Evolutionary conservation across 129 eudicot genomes (phyloP), one percentile per base, ranked within the genome.

Genomic region (Centaurea solstitialis): DNA sequence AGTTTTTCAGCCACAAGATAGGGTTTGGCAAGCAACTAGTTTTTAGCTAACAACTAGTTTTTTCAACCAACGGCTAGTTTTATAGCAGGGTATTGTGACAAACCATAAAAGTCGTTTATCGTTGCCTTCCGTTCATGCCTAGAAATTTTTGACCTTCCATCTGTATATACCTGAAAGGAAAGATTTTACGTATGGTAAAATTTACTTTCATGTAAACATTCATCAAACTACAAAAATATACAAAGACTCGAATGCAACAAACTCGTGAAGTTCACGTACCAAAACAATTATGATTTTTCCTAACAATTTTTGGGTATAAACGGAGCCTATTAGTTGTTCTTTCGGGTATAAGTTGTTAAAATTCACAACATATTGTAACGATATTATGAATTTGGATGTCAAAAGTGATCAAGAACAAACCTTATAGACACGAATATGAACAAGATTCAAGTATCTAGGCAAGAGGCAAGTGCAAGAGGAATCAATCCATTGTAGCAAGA

Each of bases 401-500:
- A 4, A 45, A 53, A 79, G n/a, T 69, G 70, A 79, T 50, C 5
- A 35, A 67, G 40, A 45, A 67, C 82, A 20, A 73, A 95, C 99
- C 97, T 95, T 89, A 82, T 92, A 89, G 38, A 95, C 79, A 33
- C 91, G 86, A 57, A 95, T 68, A 78, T 95, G 93, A 77, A 90
- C 88, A 53, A 87, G 89, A 80, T 89, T 92, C 23, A 95, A 79
- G 79, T 86, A 90, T 85, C 89, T 75, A 35, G 99, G 97, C 73
- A 90, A 83, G 20, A 94, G 82, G 70, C 92, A 90, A 20, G 87
- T 43, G 82, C 97, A 92, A 33, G 97, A 90, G 73, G 94, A 85
- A 84, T 94, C 98, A 35, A 90, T 73, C 97, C 99, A 94, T 53
- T 85, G 94, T 43, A 92, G 88, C 69, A 92, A 87, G 68, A 84